Conservation (phyloP, 208 protist genomes). For the Acanthamoeba rhysodes region DNA sequence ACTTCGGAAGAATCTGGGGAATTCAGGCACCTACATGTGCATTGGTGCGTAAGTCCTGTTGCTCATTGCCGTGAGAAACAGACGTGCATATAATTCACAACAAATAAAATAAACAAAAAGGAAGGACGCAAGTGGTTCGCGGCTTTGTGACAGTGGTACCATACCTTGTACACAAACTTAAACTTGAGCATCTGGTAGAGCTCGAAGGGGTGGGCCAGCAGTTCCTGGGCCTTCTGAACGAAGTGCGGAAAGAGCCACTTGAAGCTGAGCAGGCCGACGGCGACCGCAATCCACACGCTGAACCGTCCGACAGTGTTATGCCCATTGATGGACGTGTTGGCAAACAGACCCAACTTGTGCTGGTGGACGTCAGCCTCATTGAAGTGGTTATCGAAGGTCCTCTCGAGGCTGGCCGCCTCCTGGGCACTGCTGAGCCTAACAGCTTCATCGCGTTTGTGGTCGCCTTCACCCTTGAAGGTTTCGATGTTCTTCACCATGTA, state of each 20-base stretch:
- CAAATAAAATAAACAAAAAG: too few species aligned
- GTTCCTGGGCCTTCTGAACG: background rate
- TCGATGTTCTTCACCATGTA: conserved; percentile 17
- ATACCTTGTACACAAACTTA: background rate
- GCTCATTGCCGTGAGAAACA: too few species aligned
- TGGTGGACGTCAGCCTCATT: background rate
- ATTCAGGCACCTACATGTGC: too few species aligned
- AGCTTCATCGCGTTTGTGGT: background rate
- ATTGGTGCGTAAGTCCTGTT: too few species aligned
- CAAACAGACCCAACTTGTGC: background rate
- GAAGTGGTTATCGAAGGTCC: background rate
- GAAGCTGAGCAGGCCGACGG: conserved; percentile 6
- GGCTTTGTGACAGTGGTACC: too few species aligned
- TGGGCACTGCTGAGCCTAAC: background rate
- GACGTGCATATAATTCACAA: too few species aligned
- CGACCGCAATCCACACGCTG: conserved; percentile 7
- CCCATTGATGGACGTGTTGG: background rate
- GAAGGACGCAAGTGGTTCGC: too few species aligned
- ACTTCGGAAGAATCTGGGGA: background rate
- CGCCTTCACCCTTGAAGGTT: background rate
- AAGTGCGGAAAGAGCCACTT: conserved; percentile 21
- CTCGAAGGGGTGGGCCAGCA: background rate
- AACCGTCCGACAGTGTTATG: background rate
- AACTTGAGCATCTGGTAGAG: conserved; percentile 26
- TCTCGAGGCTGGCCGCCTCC: conserved; percentile 1